phyloP scores from a whole-genome alignment of 2,329 filamentous ascomycete species.

The Colletotrichum sublineola region DNA sequence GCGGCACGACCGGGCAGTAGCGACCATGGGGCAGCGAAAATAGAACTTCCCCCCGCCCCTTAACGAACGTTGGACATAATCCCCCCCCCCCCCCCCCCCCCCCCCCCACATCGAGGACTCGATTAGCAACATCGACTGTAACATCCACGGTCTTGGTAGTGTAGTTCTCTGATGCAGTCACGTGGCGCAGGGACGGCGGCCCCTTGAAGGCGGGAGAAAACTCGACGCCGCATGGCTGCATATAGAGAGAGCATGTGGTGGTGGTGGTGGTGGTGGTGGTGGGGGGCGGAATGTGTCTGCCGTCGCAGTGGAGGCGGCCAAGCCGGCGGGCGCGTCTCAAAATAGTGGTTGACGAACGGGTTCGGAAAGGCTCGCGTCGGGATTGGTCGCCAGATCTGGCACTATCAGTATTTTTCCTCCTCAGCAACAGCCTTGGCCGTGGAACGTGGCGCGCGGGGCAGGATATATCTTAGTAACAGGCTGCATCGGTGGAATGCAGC shows the following conservation, averaged over 20 bases:
- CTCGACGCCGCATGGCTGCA: neutral
- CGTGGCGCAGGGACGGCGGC: conserved; percentile 3
- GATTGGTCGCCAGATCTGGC: neutral
- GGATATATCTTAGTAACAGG: conserved; percentile 10
- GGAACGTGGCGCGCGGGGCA: conserved; percentile 5
- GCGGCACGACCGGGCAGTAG: neutral
- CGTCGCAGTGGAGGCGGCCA: conserved; percentile 22
- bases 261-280: too few relatives aligned
- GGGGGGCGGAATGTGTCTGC: neutral
- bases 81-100: neutral
- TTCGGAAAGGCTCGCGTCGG: conserved; percentile 9
- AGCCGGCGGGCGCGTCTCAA: conserved; percentile 28
- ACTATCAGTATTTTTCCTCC: neutral
- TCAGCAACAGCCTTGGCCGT: conserved; percentile 7
- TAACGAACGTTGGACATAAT: conserved; percentile 3
- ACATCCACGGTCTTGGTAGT: neutral
- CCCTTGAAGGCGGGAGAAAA: neutral
- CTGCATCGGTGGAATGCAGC: conserved; percentile 11
- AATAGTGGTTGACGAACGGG: conserved; percentile 25
- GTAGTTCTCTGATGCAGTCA: conserved; percentile 4
- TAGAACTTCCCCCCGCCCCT: conserved; percentile 1
- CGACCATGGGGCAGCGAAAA: conserved; percentile 17
- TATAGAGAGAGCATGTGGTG: neutral
- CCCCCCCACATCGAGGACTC: neutral
- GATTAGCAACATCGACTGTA: conserved; percentile 7